These are phyloP conservation scores for Phytophthora sojae DNA, from an alignment of 352 stramenopile species.

Conservation along the genomic window DNA sequence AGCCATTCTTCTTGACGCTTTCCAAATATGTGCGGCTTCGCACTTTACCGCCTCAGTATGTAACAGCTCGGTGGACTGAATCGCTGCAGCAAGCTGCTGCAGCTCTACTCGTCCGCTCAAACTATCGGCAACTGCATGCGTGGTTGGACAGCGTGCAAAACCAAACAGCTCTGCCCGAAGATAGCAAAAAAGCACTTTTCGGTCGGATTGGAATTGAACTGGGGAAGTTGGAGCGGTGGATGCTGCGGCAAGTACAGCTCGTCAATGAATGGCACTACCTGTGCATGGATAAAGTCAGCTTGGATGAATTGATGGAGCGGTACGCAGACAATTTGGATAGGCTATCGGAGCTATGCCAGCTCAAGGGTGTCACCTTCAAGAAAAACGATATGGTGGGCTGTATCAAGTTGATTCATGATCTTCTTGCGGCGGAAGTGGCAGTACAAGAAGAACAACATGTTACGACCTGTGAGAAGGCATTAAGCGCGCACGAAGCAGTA, in stretches of 20 bases:
- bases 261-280: constrained; percentile 72
- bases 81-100: constrained; percentile 33
- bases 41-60: constrained; percentile 22
- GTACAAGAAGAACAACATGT: constrained; percentile 3
- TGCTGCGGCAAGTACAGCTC: constrained; percentile 70
- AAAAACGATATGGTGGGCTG: constrained; percentile 44
- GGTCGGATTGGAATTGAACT: constrained; percentile 47
- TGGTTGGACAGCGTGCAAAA: constrained; percentile 18
- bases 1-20: constrained; percentile 34
- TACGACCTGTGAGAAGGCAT: neutral
- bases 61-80: constrained; percentile 29
- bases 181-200: constrained; percentile 25
- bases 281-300: constrained; percentile 42
- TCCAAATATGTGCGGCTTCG: constrained; percentile 30
- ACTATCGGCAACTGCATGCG: constrained; percentile 15
- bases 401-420: constrained; percentile 46
- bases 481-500: constrained; percentile 42
- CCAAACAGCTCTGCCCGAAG: neutral
- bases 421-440: constrained; percentile 35
- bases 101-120: constrained; percentile 30
- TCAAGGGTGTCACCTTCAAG: constrained; percentile 52
- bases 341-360: constrained; percentile 57
- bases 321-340: constrained; percentile 58
- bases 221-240: constrained; percentile 62
- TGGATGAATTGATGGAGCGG: constrained; percentile 62